phyloP scores from a whole-genome alignment of 1,284 basidiomycete genomes.

The Tremellales sp. region DNA sequence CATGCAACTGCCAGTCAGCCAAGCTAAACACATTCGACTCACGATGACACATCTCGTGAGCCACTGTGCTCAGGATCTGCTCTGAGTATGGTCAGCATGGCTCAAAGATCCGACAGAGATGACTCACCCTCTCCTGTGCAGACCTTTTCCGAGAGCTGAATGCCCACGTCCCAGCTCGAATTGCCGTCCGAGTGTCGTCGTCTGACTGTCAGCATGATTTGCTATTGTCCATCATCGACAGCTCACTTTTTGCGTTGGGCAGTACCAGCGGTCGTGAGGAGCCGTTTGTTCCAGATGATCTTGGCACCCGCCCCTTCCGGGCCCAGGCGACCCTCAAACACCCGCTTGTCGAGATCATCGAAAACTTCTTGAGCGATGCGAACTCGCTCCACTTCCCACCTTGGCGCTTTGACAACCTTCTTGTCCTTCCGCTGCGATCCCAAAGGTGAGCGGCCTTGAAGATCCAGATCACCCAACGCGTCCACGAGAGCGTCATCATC shows the following conservation, averaged over 20 bases:
- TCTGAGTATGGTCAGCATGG: slow-evolving; percentile 18
- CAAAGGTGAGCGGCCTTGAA: not conserved
- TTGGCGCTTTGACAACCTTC: not conserved
- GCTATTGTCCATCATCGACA: not conserved
- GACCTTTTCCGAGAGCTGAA: slow-evolving; percentile 37
- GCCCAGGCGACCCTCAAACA: slow-evolving; percentile 37
- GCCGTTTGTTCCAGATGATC: slow-evolving; percentile 39
- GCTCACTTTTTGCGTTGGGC: slow-evolving; percentile 29
- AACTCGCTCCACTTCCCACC: slow-evolving; percentile 27
- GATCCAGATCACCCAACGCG: not conserved
- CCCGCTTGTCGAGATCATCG: slow-evolving; percentile 36
- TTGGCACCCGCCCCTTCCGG: slow-evolving; percentile 16
- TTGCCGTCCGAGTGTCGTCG: slow-evolving; percentile 1
- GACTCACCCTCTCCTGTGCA: slow-evolving; percentile 28
- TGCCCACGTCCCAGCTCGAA: slow-evolving; percentile 12
- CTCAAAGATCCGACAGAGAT: not conserved
- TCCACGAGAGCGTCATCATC: not conserved
- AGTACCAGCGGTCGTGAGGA: slow-evolving; percentile 44
- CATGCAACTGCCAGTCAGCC: slow-evolving; percentile 28
- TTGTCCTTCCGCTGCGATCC: slow-evolving; percentile 1
- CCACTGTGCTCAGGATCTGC: slow-evolving; percentile 42
- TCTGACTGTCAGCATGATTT: too few species aligned
- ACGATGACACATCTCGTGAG: slow-evolving; percentile 49
- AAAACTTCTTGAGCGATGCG: slow-evolving; percentile 36
- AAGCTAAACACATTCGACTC: slow-evolving; percentile 5